Evolutionary conservation across 2,329 filamentous ascomycete species (phyloP), one percentile per base, ranked within the genome.

Genomic region (Microsporum audouinii): DNA sequence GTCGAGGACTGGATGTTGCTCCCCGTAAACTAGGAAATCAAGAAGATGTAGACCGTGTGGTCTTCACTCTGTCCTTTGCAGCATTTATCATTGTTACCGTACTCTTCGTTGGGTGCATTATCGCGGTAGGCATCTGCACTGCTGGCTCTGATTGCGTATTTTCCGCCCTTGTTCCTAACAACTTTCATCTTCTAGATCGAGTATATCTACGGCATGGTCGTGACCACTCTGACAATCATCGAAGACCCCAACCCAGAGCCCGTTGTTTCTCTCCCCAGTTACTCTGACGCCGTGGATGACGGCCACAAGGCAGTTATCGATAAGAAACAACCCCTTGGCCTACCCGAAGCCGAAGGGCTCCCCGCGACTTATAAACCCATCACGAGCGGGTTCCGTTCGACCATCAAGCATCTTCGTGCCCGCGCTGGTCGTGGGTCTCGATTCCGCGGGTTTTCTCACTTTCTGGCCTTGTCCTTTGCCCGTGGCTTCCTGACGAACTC

Each of bases 381-480:
- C 68, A 88, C 86, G 39, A 77, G 79, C 60, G 82, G 77, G 65
- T 80, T 88, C 68, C 78, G 80, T 62, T 76, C 75, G 7, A 82
- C 84, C 2, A 72, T 86, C 63, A 74, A 73, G 58, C 85, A 87
- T 63, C 79, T 96, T 51, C 78, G 79, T 65, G 76, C 82, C 55
- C 76, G 83, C 65, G 85, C 80, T 63, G 89, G 90, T 64, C 81
- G 81, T 74, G 77, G 77, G 62, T 82, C 87, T 62, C 79, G 82
- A 68, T 87, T 89, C 80, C 87, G 89, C 64, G 90, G 89, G 61
- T 70, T 89, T 62, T 68, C 71, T 49, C 74, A 81, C 65, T 78
- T 76, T 66, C 27, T 82, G 41, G 71, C 76, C 61, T 82, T 79
- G 70, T 72, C 71, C 59, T 7, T 83, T 3, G 72, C 77, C 60